Percentiles rank a stretch among this genome's conserved stretches.
phyloP scores from a whole-genome alignment of 352 stramenopile genomes.

The Elongisporangium prolatum region DNA sequence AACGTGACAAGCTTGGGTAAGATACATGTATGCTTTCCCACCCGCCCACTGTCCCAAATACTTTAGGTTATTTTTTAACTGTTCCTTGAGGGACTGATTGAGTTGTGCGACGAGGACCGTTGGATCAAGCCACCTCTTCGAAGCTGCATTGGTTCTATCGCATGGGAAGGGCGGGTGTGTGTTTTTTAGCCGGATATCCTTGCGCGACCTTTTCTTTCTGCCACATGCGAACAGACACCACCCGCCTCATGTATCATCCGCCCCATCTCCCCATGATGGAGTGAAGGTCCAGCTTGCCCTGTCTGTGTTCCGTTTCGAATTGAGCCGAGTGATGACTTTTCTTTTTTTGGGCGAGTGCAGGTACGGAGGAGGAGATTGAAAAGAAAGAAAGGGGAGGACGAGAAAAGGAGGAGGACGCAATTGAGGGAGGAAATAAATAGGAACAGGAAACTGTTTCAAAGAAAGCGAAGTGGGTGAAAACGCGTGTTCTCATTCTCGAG shows the following conservation, averaged over 20 bases:
- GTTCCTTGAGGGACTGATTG: neutral
- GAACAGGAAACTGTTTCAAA: neutral
- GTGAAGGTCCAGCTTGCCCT: neutral
- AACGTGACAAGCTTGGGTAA: neutral
- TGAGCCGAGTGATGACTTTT: neutral
- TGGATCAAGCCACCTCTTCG: neutral
- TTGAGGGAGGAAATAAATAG: neutral
- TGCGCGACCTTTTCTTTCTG: neutral
- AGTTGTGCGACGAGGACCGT: neutral
- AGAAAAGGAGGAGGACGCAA: neutral
- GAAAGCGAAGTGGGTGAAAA: neutral
- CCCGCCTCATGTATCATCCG: neutral
- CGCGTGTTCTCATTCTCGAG: neutral
- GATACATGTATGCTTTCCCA: neutral
- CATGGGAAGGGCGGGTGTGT: neutral
- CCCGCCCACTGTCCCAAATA: neutral
- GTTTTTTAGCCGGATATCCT: neutral
- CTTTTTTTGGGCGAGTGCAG: neutral
- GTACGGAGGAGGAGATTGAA: neutral
- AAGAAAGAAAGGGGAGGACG: neutral
- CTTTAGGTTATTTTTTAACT: neutral
- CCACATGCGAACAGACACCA: neutral
- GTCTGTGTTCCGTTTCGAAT: neutral
- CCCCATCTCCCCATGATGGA: neutral
- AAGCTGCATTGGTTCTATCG: neutral